Conservation (phyloP, 768 basidiomycete species). For the Austroboletus eburneus region DNA sequence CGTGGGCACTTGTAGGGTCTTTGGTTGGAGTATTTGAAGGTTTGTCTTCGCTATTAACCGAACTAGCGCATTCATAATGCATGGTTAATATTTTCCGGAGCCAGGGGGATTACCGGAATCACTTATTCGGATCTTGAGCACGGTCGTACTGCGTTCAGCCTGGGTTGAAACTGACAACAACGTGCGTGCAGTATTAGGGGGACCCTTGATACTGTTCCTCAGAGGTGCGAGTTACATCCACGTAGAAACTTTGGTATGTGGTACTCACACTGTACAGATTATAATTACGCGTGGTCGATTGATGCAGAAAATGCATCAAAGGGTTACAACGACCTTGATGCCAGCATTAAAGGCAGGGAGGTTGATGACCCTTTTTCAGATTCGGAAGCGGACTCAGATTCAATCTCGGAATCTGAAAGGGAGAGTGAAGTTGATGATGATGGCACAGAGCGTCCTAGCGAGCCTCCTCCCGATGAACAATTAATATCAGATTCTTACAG, state of each 20-base stretch:
- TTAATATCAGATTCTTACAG: constrained; percentile 46
- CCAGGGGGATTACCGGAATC: constrained; percentile 23
- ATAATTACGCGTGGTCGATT: constrained; percentile 58
- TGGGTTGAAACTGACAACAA: constrained; percentile 67
- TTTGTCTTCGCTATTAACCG: constrained; percentile 12
- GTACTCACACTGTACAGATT: constrained; percentile 40
- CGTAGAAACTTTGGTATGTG: background rate
- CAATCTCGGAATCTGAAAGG: constrained; percentile 14
- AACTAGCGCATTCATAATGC: too few species aligned
- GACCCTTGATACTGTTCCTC: constrained; percentile 66
- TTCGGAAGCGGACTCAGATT: constrained; percentile 28
- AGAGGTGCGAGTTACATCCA: constrained; percentile 43
- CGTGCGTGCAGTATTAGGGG: constrained; percentile 68
- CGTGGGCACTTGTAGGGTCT: constrained; percentile 58
- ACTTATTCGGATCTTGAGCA: constrained; percentile 47
- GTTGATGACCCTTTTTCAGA: constrained; percentile 31
- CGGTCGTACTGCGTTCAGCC: constrained; percentile 59
- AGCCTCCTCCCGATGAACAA: background rate
- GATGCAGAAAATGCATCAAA: constrained; percentile 14
- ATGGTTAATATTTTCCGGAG: constrained; percentile 2
- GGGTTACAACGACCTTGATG: constrained; percentile 29
- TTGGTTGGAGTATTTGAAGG: constrained; percentile 43
- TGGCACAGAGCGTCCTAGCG: constrained; percentile 24
- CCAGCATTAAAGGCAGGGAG: constrained; percentile 12
- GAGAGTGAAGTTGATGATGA: constrained; percentile 33